Percentiles rank a stretch among this genome's conserved stretches.
These are phyloP conservation scores for Jamesozyma spencerorum DNA, from an alignment of 805 yeast genomes.

Conservation along the genomic window DNA sequence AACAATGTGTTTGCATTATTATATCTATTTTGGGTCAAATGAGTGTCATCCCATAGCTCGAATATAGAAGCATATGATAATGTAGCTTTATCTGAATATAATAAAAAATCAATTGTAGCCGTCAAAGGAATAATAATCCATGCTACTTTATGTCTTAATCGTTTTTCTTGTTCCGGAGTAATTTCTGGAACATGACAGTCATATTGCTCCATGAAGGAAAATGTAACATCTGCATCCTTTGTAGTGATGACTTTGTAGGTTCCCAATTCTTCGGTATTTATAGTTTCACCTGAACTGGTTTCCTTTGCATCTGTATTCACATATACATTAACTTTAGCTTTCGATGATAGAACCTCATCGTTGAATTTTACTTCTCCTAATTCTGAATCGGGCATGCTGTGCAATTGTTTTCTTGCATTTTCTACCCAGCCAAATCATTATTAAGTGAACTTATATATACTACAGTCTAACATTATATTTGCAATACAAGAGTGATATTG, in stretches of 20 bases:
- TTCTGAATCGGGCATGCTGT: no score
- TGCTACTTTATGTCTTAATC: slow-evolving; percentile 32
- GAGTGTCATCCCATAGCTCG: slow-evolving; percentile 40
- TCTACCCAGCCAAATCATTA: no score
- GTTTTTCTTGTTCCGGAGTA: slow-evolving; percentile 36
- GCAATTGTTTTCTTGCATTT: no score
- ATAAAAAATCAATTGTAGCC: slow-evolving; percentile 33
- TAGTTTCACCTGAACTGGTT: background rate
- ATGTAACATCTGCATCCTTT: slow-evolving; percentile 35
- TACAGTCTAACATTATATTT: no score
- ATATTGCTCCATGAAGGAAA: slow-evolving; percentile 30
- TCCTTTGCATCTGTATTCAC: no score
- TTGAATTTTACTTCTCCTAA: no score
- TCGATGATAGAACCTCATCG: no score
- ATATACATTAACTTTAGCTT: no score
- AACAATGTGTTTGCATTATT: slow-evolving; percentile 44
- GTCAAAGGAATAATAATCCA: slow-evolving; percentile 32
- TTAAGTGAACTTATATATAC: no score
- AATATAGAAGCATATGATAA: slow-evolving; percentile 40
- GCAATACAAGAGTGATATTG: no score
- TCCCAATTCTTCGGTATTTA: background rate
- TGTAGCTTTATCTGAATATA: slow-evolving; percentile 46
- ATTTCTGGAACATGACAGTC: slow-evolving; percentile 31
- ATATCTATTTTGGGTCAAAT: slow-evolving; percentile 35
- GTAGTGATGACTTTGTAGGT: slow-evolving; percentile 22